Base-by-base conservation (phyloP, 106 monocot species). In the Apostasia ramifera region DNA sequence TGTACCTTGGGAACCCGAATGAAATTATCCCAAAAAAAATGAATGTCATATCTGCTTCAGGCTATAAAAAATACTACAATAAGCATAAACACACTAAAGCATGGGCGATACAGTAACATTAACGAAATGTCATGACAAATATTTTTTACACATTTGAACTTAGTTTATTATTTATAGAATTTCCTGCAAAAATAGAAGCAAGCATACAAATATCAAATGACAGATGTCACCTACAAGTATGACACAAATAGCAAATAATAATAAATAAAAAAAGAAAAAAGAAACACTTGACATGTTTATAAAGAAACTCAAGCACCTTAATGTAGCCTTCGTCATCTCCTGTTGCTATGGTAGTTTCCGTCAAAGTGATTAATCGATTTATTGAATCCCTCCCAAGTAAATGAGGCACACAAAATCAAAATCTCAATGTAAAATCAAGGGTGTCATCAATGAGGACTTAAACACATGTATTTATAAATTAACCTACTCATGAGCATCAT, bases 301-400 rank as follows among this genome's bases (percentile, higher is more conserved):
- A 44, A 7, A 38, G 0, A 48, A 47, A 26, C 26, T 26, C 26
- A 26, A 26, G 40, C 60, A 97, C 95, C 89, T 97, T 97, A 69
- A 92, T 89, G 81, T 81, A 92, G 40, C 95, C 95, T 69, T 81
- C 79, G 64, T 97, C 95, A 74, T 97, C 95, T 63, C 95, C 95
- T 12, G 95, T 84, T 59, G 95, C 92, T 76, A 97, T 61, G 3
- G 79, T 92, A 3, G 84, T 87, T 68, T 97, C 95, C n/a, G 95
- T 89, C 84, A 97, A 73, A 73, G 61, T 89, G 14, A 97, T 79
- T 46, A 97, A 55, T 41, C 86, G 80, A 71, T 87, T 89, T 40
- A 97, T 70, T 2, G 86, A 74, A 67, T 79, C 78, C 74, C 95
- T 97, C 26, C 8, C 5, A 64, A 50, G 47, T 15, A 72, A 70